Percentiles rank a stretch among this genome's conserved stretches.
phyloP scores from a whole-genome alignment of 2,329 filamentous ascomycete species.

The Acrocalymma vagum region DNA sequence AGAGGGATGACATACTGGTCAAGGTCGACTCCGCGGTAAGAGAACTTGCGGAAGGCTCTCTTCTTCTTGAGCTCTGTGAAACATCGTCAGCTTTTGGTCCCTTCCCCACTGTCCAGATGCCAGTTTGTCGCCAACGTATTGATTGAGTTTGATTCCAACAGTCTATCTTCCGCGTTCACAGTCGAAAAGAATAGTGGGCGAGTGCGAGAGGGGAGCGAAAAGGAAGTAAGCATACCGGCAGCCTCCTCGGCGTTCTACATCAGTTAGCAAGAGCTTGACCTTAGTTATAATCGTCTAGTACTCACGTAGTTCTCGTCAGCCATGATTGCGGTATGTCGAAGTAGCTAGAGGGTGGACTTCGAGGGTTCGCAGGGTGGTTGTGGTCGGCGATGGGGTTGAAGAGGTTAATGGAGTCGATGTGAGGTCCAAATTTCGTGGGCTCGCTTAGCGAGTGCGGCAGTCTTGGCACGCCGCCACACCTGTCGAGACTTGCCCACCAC shows the following conservation, averaged over 20 bases:
- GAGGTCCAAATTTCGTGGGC: slow-evolving; percentile 11
- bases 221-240: slow-evolving; percentile 67
- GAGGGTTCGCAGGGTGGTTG: slow-evolving; percentile 43
- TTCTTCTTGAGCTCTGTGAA: slow-evolving; percentile 93
- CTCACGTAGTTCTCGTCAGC: slow-evolving; percentile 89
- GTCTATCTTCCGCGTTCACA: slow-evolving; percentile 9
- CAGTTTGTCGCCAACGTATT: slow-evolving; percentile 3
- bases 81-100: slow-evolving; percentile 34
- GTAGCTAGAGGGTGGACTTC: slow-evolving; percentile 53
- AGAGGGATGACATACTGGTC: slow-evolving; percentile 80
- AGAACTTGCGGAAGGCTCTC: slow-evolving; percentile 99
- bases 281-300: slow-evolving; percentile 43
- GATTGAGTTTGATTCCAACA: not conserved
- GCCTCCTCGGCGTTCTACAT: slow-evolving; percentile 93
- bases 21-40: slow-evolving; percentile 99
- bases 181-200: slow-evolving; percentile 12
- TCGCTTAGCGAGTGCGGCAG: slow-evolving; percentile 9
- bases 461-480: too few relatives aligned
- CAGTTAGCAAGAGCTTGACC: slow-evolving; percentile 29
- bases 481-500: too few relatives aligned
- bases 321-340: slow-evolving; percentile 71
- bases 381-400: slow-evolving; percentile 31
- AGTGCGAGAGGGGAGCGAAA: slow-evolving; percentile 18
- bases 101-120: slow-evolving; percentile 13
- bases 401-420: slow-evolving; percentile 6